Base-by-base conservation (phyloP, 1,284 basidiomycete genomes). In the Lignosus rhinocerotis region DNA sequence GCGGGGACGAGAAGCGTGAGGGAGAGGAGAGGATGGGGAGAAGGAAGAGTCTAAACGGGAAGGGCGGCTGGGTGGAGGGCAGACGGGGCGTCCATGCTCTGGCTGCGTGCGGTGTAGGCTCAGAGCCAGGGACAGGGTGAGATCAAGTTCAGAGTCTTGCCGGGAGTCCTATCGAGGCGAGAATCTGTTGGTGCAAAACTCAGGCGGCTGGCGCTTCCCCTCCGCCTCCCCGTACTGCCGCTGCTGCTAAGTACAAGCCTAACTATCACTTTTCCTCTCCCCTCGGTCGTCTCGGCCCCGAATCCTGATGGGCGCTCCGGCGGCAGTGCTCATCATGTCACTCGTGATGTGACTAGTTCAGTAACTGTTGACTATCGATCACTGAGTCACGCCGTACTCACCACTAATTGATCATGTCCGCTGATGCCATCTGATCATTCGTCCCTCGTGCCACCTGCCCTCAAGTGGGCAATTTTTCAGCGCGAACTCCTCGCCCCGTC, bases 371-470 rank as follows among this genome's bases (percentile, higher is more conserved):
- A n/a, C n/a, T n/a, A n/a, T n/a, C n/a, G n/a, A n/a, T n/a, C n/a
- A n/a, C n/a, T n/a, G n/a, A n/a, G n/a, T n/a, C n/a, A n/a, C n/a
- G n/a, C n/a, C n/a, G n/a, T n/a, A n/a, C n/a, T n/a, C n/a, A n/a
- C n/a, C n/a, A n/a, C n/a, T n/a, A n/a, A n/a, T n/a, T n/a, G n/a
- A n/a, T n/a, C n/a, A n/a, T n/a, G n/a, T n/a, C n/a, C n/a, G n/a
- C n/a, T n/a, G n/a, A n/a, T n/a, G n/a, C n/a, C n/a, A n/a, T n/a
- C n/a, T n/a, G n/a, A n/a, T n/a, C n/a, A n/a, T n/a, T 25, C 50
- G 21, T 9, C 50, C n/a, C n/a, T n/a, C 12, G 9, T 31, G 33
- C 42, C 44, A 30, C 78, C 77, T 69, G 76, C 78, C 79, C 78
- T 79, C 70, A 75, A 76, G 67, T 36, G 43, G 12, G 51, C 47